Conservation (phyloP, 2,329 filamentous ascomycete genomes). For the Curvularia spicifera region DNA sequence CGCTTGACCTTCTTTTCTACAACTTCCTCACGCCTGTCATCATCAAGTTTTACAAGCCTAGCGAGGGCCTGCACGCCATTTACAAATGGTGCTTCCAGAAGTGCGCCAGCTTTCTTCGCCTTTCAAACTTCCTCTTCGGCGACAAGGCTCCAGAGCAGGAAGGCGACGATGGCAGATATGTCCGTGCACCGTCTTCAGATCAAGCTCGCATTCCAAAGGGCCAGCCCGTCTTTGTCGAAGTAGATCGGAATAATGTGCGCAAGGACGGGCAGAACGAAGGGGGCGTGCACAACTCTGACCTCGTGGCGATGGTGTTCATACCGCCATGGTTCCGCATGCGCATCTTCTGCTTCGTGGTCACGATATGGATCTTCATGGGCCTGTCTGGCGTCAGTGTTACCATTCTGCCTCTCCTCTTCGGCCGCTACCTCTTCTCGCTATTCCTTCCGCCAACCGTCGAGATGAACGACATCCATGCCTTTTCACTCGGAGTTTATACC, state of each 20-base stretch:
- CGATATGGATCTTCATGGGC: slow-evolving; percentile 93
- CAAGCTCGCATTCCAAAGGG: slow-evolving; percentile 93
- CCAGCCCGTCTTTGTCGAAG: slow-evolving; percentile 77
- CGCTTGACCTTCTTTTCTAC: slow-evolving; percentile 92
- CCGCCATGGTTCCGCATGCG: slow-evolving; percentile 83
- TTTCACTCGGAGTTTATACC: slow-evolving; percentile 86
- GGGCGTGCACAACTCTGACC: slow-evolving; percentile 52
- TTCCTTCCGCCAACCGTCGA: slow-evolving; percentile 68
- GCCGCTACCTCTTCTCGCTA: slow-evolving; percentile 75
- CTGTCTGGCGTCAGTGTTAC: slow-evolving; percentile 84
- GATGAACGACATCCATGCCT: slow-evolving; percentile 96
- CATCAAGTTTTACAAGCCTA: slow-evolving; percentile 82
- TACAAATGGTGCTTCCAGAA: slow-evolving; percentile 96
- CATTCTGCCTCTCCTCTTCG: slow-evolving; percentile 84
- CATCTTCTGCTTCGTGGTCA: slow-evolving; percentile 83
- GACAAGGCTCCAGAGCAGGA: slow-evolving; percentile 83
- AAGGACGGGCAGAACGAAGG: slow-evolving; percentile 62
- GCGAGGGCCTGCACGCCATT: slow-evolving; percentile 80
- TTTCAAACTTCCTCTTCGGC: slow-evolving; percentile 93
- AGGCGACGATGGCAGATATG: slow-evolving; percentile 80
- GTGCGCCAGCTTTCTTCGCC: slow-evolving; percentile 77
- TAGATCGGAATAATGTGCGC: slow-evolving; percentile 70
- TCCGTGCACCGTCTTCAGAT: slow-evolving; percentile 91
- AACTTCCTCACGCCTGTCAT: slow-evolving; percentile 93
- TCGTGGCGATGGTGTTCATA: slow-evolving; percentile 66